Conservation (phyloP, 139 green algal species). For the Spirogloea muscicola region DNA sequence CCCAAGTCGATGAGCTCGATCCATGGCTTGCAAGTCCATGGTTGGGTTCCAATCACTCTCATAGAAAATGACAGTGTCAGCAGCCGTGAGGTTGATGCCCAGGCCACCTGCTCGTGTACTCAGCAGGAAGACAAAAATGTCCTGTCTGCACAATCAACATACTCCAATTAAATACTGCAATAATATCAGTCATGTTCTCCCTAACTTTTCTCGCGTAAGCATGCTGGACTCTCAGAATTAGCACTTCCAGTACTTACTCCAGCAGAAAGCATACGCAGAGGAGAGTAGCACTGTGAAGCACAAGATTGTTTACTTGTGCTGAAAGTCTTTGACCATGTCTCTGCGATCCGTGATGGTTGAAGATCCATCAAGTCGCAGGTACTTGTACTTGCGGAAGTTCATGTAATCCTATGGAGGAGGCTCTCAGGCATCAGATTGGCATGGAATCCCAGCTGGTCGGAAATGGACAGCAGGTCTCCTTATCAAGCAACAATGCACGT, state of each 20-base stretch:
- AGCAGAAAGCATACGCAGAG: too few relatives aligned
- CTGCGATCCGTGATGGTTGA: constrained; percentile 59
- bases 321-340: constrained; percentile 54
- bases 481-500: too few relatives aligned
- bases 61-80: constrained; percentile 59
- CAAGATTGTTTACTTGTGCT: constrained; percentile 41
- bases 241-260: too few relatives aligned
- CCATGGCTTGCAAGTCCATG: constrained; percentile 53
- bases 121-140: constrained; percentile 57
- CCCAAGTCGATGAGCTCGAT: constrained; percentile 47
- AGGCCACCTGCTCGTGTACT: constrained; percentile 52
- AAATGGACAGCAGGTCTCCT: too few relatives aligned
- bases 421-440: too few relatives aligned
- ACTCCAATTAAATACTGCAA: too few relatives aligned
- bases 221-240: too few relatives aligned
- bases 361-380: constrained; percentile 66
- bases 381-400: constrained; percentile 51
- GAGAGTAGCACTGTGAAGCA: too few relatives aligned
- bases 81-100: constrained; percentile 55
- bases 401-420: constrained; percentile 55
- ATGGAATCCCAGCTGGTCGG: too few relatives aligned
- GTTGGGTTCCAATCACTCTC: constrained; percentile 57
- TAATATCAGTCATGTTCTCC: too few relatives aligned
- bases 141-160: constrained; percentile 29
- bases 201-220: too few relatives aligned